Evolutionary conservation across 1,284 basidiomycete genomes (phyloP), one percentile per base, ranked within the genome.

Genomic region (Kwoniella shivajii): DNA sequence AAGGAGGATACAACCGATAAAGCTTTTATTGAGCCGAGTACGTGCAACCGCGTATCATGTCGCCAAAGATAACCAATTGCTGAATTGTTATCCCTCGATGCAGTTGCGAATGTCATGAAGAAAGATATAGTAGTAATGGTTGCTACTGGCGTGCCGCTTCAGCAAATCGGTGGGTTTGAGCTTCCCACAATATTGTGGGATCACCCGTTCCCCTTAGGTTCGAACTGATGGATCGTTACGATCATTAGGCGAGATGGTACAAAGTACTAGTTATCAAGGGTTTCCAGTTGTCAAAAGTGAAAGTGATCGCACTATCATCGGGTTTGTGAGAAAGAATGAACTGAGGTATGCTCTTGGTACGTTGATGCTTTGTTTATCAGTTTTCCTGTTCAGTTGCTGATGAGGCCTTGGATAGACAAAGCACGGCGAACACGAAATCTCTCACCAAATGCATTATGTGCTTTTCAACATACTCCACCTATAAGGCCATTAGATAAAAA

Each of bases 91-190:
- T n/a, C n/a, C n/a, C n/a, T n/a, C n/a, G n/a, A n/a, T n/a, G 6
- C 73, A 89, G 95, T 98, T 13, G 88, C 89, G 0, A 83, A 87
- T 57, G 90, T 95, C 27, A 97, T 99, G 94, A 85, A 86, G 64
- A 85, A 82, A 55, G 87, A 91, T 56, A 74, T 98, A 7, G 80
- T 87, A 45, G 85, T 86, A 1, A 79, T 99, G 48, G 82, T 84
- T 24, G 86, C 88, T 14, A 82, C 83, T 11, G 93, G 92, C 3
- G 85, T 93, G 82, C 82, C 82, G 37, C 83, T 97, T 13, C 80
- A 77, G 33, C 87, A 91, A 63, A 81, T 99, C 27, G 89, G 90
- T 92, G 61, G 76, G 86, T 75, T n/a, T n/a, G n/a, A n/a, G n/a
- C 2, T 9, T 49, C 20, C 18, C 22, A 29, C 22, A n/a, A 39